Conservation (phyloP, 1,284 basidiomycete genomes). For the Pseudozyma hubeiensis region DNA sequence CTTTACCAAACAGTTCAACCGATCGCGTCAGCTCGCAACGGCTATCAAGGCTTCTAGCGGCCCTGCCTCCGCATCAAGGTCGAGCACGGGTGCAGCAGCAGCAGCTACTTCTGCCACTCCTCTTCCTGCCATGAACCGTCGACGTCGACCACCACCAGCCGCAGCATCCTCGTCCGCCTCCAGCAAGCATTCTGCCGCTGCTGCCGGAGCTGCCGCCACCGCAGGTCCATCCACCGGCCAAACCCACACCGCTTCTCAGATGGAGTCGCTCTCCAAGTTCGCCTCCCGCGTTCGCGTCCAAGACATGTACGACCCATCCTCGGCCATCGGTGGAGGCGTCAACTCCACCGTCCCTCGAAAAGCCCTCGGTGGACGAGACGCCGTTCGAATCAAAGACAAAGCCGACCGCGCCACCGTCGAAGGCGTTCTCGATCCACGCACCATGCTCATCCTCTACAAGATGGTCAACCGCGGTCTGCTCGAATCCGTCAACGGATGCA, state of each 20-base stretch:
- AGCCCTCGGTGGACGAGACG: constrained; percentile 52
- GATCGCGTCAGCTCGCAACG: constrained; percentile 60
- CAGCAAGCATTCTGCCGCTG: neutral
- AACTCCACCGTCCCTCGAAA: constrained; percentile 63
- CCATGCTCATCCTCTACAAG: constrained; percentile 66
- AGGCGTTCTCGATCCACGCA: constrained; percentile 66
- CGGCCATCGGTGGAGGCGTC: constrained; percentile 60
- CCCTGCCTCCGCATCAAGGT: constrained; percentile 9
- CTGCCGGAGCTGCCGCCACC: constrained; percentile 11
- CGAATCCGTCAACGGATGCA: constrained; percentile 60
- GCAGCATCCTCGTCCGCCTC: constrained; percentile 9
- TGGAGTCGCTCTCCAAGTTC: constrained; percentile 58
- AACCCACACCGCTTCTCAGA: constrained; percentile 57
- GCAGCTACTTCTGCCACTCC: constrained; percentile 10
- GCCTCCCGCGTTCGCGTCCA: constrained; percentile 60
- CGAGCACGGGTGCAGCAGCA: neutral
- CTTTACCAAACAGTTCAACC: constrained; percentile 68
- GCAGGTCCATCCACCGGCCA: constrained; percentile 20
- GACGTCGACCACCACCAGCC: constrained; percentile 16
- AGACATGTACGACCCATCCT: constrained; percentile 62
- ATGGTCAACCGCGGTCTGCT: constrained; percentile 64
- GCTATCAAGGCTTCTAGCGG: constrained; percentile 31
- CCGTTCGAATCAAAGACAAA: constrained; percentile 64
- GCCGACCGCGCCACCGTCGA: constrained; percentile 66
- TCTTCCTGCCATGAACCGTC: constrained; percentile 56